These are phyloP conservation scores for Phaeosphaeriaceae sp. DNA, from an alignment of 2,329 filamentous ascomycete genomes.

Conservation along the genomic window DNA sequence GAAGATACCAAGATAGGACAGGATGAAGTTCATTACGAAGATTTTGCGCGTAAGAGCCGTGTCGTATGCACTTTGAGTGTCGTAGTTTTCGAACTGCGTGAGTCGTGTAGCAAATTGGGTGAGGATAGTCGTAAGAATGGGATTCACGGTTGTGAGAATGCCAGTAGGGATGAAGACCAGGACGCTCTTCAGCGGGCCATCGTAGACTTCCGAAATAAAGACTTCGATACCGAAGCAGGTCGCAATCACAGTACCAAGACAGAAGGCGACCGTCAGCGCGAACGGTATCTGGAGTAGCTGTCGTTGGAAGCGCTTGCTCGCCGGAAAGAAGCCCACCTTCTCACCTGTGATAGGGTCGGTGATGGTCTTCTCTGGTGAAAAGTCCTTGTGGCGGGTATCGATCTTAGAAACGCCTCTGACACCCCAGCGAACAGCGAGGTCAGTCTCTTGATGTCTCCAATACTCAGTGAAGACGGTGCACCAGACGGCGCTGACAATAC, in stretches of 20 bases:
- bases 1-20: constrained; percentile 84
- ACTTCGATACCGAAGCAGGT: constrained; percentile 92
- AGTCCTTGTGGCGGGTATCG: constrained; percentile 78
- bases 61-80: constrained; percentile 83
- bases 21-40: constrained; percentile 96
- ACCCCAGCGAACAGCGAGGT: constrained; percentile 86
- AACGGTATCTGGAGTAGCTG: constrained; percentile 88
- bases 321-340: constrained; percentile 75
- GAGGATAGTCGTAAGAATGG: constrained; percentile 77
- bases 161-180: constrained; percentile 89
- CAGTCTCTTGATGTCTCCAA: constrained; percentile 92
- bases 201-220: constrained; percentile 93
- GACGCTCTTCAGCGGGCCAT: constrained; percentile 84
- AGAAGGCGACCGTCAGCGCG: constrained; percentile 72
- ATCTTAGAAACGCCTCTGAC: constrained; percentile 84
- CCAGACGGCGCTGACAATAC: constrained; percentile 81
- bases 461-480: constrained; percentile 88
- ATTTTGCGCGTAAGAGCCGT: constrained; percentile 88
- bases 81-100: constrained; percentile 89
- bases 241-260: constrained; percentile 82
- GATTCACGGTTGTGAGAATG: constrained; percentile 81
- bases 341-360: constrained; percentile 85
- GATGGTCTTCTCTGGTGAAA: constrained; percentile 77
- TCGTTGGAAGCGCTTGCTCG: constrained; percentile 74
- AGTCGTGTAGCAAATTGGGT: constrained; percentile 78